A percentile compares a stretch with the other conserved stretches of the same genome.
These are phyloP conservation scores for Meira miltonrushii DNA, from an alignment of 1,284 basidiomycete species.

Conservation along the genomic window DNA sequence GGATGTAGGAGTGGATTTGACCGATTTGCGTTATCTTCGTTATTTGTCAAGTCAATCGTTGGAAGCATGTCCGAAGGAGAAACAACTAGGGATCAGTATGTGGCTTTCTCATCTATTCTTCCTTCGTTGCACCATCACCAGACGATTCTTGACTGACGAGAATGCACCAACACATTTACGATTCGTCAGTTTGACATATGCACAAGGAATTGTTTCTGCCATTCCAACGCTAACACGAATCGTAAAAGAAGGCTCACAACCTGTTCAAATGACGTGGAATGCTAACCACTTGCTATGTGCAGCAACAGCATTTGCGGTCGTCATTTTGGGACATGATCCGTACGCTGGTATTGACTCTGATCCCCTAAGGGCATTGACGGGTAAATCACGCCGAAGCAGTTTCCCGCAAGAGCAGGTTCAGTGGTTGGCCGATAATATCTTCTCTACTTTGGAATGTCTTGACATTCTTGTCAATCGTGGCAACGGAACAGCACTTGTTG, in stretches of 20 bases:
- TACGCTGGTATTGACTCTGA: neutral
- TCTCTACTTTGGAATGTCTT: neutral
- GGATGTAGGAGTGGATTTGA: neutral
- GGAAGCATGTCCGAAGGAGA: neutral
- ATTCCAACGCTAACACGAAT: neutral
- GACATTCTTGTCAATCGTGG: neutral
- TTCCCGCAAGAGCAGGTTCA: neutral
- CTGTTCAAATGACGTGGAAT: neutral
- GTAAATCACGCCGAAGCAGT: neutral
- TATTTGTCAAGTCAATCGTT: neutral
- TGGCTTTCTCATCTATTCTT: neutral
- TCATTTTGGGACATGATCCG: neutral
- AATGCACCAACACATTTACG: neutral
- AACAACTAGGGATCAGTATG: neutral
- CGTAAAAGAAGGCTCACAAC: neutral
- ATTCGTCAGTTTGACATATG: neutral
- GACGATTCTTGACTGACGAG: neutral
- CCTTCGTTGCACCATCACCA: neutral
- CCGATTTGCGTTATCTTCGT: neutral
- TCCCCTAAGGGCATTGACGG: neutral
- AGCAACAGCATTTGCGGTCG: neutral
- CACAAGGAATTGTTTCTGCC: neutral
- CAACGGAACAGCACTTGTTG: neutral
- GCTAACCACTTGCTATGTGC: slow-evolving; percentile 1
- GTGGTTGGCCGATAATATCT: neutral